Evolutionary conservation across 495 filamentous ascomycete species (phyloP).

Genomic region (Niebla homalea): DNA sequence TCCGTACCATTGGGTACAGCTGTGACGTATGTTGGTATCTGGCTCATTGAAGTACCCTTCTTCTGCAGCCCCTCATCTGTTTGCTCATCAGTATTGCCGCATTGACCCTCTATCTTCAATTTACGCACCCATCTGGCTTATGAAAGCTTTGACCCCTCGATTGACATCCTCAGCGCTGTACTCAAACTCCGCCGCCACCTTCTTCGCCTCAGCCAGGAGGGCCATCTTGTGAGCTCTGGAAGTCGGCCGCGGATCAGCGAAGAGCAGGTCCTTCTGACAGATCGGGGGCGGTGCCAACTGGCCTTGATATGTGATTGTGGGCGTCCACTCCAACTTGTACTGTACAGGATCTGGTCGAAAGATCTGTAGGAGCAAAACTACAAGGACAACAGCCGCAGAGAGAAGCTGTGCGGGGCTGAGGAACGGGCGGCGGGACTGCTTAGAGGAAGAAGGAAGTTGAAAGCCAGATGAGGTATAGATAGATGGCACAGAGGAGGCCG

Average conservation of each 20-base stretch:
- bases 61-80: constrained; percentile 67
- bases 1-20: constrained; percentile 94
- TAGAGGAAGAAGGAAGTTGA: constrained; percentile 1
- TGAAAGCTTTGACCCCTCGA: constrained; percentile 69
- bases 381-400: constrained; percentile 8
- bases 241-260: constrained; percentile 10
- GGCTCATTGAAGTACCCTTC: constrained; percentile 68
- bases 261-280: constrained; percentile 6
- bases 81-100: not conserved
- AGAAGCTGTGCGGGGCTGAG: constrained; percentile 12
- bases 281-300: not conserved
- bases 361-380: constrained; percentile 13
- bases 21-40: constrained; percentile 96
- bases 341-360: constrained; percentile 1
- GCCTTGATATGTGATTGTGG: not conserved
- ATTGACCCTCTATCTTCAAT: not conserved
- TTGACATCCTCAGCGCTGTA: constrained; percentile 68
- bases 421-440: constrained; percentile 4
- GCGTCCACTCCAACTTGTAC: not conserved
- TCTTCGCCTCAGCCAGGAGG: constrained; percentile 59
- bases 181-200: constrained; percentile 74
- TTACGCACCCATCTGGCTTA: constrained; percentile 63
- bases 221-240: constrained; percentile 28
- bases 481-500: constrained; percentile 7
- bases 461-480: constrained; percentile 3